These are phyloP conservation scores for Umbelopsis vinacea DNA, from an alignment of 192 early-diverging fungal genomes.

Conservation along the genomic window DNA sequence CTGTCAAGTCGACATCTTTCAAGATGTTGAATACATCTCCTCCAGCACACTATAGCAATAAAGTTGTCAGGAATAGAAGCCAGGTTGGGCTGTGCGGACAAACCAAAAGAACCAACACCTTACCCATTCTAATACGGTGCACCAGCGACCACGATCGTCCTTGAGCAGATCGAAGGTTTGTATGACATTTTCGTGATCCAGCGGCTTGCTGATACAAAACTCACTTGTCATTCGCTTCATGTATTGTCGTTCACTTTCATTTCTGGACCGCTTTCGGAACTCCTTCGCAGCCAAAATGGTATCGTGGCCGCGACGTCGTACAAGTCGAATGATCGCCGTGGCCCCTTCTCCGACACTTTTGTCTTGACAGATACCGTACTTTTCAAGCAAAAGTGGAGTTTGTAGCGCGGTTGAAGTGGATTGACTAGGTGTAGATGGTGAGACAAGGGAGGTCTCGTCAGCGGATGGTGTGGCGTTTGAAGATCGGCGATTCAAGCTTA, in stretches of 20 bases:
- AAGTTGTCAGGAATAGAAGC: neutral
- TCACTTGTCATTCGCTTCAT: conserved; percentile 93
- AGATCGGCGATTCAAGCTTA: neutral
- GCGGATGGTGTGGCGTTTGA: neutral
- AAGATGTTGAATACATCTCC: conserved; percentile 92
- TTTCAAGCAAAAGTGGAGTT: conserved; percentile 23
- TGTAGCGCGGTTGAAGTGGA: neutral
- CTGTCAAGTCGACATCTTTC: conserved; percentile 71
- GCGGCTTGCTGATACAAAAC: conserved; percentile 91
- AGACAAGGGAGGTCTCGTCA: neutral
- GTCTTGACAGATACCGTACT: conserved; percentile 35
- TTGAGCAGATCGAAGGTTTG: conserved; percentile 94
- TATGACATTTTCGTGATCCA: conserved; percentile 90
- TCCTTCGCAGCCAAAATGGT: conserved; percentile 87
- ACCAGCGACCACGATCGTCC: conserved; percentile 87
- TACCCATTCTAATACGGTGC: conserved; percentile 72
- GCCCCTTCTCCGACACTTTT: conserved; percentile 78
- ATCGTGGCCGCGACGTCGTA: conserved; percentile 62
- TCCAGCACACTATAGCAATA: conserved; percentile 81
- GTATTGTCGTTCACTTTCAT: conserved; percentile 90
- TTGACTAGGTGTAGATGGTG: neutral
- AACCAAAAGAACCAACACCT: conserved; percentile 12
- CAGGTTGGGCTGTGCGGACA: neutral
- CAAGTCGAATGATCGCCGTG: conserved; percentile 87
- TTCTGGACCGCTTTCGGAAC: conserved; percentile 78